These are phyloP conservation scores for Penicillium pancosmium DNA, from an alignment of 495 filamentous ascomycete species.

Conservation along the genomic window DNA sequence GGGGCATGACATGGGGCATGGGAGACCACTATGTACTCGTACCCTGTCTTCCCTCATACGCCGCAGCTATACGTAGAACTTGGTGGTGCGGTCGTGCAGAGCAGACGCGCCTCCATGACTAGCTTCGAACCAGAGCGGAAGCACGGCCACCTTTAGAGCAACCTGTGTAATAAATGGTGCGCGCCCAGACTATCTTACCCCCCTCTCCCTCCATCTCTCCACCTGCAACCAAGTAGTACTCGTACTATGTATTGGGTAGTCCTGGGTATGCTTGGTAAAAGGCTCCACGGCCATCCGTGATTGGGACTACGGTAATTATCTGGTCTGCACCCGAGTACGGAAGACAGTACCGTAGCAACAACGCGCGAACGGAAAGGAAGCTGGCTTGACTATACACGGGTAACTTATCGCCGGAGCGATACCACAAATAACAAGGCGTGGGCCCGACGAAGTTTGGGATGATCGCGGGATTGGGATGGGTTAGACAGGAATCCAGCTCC, in stretches of 20 bases:
- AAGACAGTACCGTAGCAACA: no score
- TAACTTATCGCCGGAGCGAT: not conserved
- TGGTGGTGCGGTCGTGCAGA: slow-evolving; percentile 5
- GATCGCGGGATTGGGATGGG: slow-evolving; percentile 11
- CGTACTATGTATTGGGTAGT: no score
- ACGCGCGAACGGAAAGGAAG: no score
- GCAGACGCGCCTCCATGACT: slow-evolving; percentile 2
- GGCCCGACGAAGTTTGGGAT: slow-evolving; percentile 4
- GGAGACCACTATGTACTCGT: not conserved
- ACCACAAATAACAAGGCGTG: slow-evolving; percentile 5
- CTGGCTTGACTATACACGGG: not conserved
- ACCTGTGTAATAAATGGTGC: slow-evolving; percentile 14
- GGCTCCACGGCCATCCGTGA: no score
- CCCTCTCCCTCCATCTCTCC: no score
- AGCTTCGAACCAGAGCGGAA: slow-evolving; percentile 4
- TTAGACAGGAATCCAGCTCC: slow-evolving; percentile 3
- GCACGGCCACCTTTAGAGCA: not conserved
- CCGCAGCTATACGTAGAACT: slow-evolving; percentile 7
- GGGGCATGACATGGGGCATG: not conserved
- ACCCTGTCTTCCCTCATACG: not conserved
- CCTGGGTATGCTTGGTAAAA: no score
- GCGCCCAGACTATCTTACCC: not conserved
- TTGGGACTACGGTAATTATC: no score
- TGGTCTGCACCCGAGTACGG: no score
- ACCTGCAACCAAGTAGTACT: no score